These are phyloP conservation scores for Verticillium nonalfalfae DNA, from an alignment of 2,329 filamentous ascomycete genomes.

Conservation along the genomic window DNA sequence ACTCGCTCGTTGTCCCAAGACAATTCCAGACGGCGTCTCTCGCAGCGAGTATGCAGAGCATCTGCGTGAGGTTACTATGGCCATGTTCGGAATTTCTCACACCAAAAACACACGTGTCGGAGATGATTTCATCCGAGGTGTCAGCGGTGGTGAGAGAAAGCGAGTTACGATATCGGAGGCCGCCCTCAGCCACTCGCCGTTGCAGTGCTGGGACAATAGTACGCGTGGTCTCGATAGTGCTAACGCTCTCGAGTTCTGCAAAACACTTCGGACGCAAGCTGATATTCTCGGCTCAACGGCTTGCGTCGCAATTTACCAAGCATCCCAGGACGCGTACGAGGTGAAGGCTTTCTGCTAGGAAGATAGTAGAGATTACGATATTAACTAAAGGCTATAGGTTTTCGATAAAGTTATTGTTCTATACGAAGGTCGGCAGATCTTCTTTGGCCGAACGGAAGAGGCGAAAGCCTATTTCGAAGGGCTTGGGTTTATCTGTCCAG, in stretches of 20 bases:
- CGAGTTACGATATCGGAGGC: constrained; percentile 28
- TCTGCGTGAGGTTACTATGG: constrained; percentile 46
- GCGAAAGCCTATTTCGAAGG: constrained; percentile 59
- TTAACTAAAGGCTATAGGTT: constrained; percentile 16
- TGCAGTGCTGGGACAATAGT: constrained; percentile 45
- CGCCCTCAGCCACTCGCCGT: constrained; percentile 16
- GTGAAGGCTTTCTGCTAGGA: constrained; percentile 16
- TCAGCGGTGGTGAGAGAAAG: constrained; percentile 44
- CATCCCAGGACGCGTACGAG: constrained; percentile 30
- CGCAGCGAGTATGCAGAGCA: constrained; percentile 34
- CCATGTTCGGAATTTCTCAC: constrained; percentile 45
- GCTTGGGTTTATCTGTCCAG: constrained; percentile 55
- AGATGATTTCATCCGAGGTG: constrained; percentile 46
- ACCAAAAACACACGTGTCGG: constrained; percentile 46
- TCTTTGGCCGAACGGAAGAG: constrained; percentile 53
- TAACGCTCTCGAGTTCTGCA: constrained; percentile 61
- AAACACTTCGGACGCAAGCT: constrained; percentile 52
- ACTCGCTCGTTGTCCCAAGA: constrained; percentile 39
- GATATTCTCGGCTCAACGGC: constrained; percentile 52
- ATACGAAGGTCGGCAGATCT: constrained; percentile 61
- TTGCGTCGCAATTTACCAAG: constrained; percentile 60
- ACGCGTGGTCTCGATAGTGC: constrained; percentile 58
- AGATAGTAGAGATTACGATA: neutral
- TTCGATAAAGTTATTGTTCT: constrained; percentile 64
- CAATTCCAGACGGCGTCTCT: constrained; percentile 36